Base-by-base conservation (phyloP, 179 eudicot species). In the Drosera spatulata region DNA sequence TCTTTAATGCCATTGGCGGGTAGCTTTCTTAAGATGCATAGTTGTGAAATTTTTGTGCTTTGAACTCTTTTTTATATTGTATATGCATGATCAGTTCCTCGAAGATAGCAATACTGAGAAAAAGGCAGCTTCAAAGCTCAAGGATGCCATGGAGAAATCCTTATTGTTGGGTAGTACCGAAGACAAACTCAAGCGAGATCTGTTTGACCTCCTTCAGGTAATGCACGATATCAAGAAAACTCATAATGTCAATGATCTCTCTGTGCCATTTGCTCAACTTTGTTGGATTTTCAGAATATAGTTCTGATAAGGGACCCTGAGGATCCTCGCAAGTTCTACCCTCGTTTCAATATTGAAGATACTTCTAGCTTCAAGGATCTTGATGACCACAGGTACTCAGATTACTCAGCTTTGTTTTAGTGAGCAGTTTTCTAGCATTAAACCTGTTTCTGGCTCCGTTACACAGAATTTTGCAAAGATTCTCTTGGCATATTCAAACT, bases 331-430 rank as follows among this genome's bases (percentile, higher is more conserved):
- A 89, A 79, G 52, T 93, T 84, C 66, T 89, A 86, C 55, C 99
- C 96, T 66, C 95, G 99, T 55, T 93, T 93, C 74, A 93, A 93
- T 79, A 73, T 93, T 61, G 99, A 93, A 69, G 99, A 93, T 70
- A 86, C 99, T 51, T 78, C 90, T 39, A 89, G 93, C 73, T 93
- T 93, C 61, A 71, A 55, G 60, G 93, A 84, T 75, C 78, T 93
- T 61, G 99, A 93, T 52, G 86, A 86, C 54, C 89, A 89, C 78
- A 85, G 95, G 98, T 91, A 80, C 48, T 41, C 42, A 41, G 58
- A 14, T 39, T 62, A 22, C 8, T n/a, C 45, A 40, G 38, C 56
- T 45, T 54, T 7, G n/a, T 53, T 41, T 14, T 62, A 39, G 13
- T 38, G 49, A 53, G 6, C 45, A n/a, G 53, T 10, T 51, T 43